Base-by-base conservation (phyloP, 2,329 filamentous ascomycete genomes). In the Westerdykella aurantiaca region DNA sequence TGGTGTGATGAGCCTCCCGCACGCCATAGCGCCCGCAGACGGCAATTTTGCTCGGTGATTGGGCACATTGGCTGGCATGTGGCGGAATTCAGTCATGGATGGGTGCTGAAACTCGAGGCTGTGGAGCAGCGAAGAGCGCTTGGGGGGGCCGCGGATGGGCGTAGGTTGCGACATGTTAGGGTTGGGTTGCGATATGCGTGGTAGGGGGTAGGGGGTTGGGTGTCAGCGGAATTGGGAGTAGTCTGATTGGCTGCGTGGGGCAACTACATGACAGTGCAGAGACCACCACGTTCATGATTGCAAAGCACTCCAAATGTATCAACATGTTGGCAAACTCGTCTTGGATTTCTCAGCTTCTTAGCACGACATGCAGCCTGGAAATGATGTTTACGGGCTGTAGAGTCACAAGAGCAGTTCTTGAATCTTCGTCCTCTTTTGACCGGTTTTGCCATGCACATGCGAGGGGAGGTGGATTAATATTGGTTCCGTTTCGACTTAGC, bases 201-300 rank as follows among this genome's bases (percentile, higher is more conserved):
- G 37, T 23, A 6, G 16, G 21, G 16, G 14, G 34, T n/a, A 14
- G n/a, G 43, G n/a, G 16, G 18, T 18, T 14, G 10, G 13, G 37
- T 46, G 46, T 55, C 42, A 55, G 46, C 53, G 5, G 41, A 29
- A 46, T 41, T 41, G n/a, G 6, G 38, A 14, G 10, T 2, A 12
- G 9, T 21, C n/a, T 50, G 39, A 50, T 55, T 51, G 48, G 50
- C 25, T 46, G 33, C 25, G 4, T 12, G 25, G 2, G 25, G 25
- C 4, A 29, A 12, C 25, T 29, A 25, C 23, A 10, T 25, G 23
- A 25, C 23, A 10, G 25, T 29, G 25, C 25, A 29, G 25, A 7
- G 9, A 29, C 18, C 4, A 21, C 18, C 2, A 29, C 25, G 2
- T 29, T 9, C 25, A 29, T 29, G 25, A 29, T 29, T 29, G 7